Base-by-base conservation (phyloP, 805 yeast genomes). In the Komagataella phaffii region DNA sequence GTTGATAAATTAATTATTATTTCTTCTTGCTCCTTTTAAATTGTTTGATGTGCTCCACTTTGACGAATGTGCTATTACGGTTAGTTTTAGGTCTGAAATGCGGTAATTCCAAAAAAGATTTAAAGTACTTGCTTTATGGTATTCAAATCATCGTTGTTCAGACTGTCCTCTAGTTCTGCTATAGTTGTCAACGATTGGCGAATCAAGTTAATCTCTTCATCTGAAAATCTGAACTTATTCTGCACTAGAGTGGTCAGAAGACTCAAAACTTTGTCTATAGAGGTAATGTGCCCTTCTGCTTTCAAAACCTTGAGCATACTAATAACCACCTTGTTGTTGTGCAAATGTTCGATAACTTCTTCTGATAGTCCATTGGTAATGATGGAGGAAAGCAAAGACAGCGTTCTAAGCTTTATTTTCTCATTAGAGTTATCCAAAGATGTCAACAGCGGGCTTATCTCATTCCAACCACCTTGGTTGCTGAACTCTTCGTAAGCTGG, bases 371-470 rank as follows among this genome's bases (percentile, higher is more conserved):
- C 80, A 2, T 80, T 74, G 7, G 85, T 75, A 43, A 84, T 61
- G 14, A 82, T 64, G 1, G 89, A 78, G n/a, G 81, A 73, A 2
- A 82, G 56, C 50, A 82, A 59, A 8, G 86, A 80, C 45, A 83
- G 68, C 0, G 74, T 62, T 63, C 88, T 74, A 52, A 82, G 63
- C 53, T 73, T 72, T 44, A 74, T 55, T 58, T 75, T 81, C 44
- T 71, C 69, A 7, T 56, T 50, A 44, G 61, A 55, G 5, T 49
- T 44, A 2, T 50, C 47, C 7, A 51, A 14, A 30, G 53, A 47
- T n/a, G 50, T 44, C 40, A 66, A 47, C 3, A 60, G 46, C 2
- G 57, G 55, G 1, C 72, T 64, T 17, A 83, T 60, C 14, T 76
- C 58, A 3, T 69, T 67, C 84, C 95, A 84, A 7, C 97, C 97